Evolutionary conservation across 1,284 basidiomycete species (phyloP).

Genomic region (Vanrija pseudolonga): DNA sequence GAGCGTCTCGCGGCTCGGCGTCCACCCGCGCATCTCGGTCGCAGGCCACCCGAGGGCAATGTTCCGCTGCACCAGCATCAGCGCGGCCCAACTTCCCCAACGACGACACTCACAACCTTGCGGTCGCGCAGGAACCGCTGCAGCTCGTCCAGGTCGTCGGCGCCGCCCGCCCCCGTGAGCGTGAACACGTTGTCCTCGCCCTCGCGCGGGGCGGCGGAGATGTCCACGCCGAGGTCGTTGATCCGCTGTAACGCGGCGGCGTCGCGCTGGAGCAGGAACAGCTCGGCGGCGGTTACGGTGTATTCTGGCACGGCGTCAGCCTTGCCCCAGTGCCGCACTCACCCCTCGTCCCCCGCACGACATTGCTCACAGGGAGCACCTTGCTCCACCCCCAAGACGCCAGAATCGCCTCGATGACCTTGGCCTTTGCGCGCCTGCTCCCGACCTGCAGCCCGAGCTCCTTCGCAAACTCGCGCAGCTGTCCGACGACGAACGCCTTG

Average conservation of each 20-base stretch:
- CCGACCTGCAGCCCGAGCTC: background rate
- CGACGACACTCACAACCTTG: too few relatives aligned
- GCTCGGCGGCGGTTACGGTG: constrained; percentile 7
- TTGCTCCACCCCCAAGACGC: constrained; percentile 16
- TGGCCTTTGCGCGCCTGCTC: background rate
- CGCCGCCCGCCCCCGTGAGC: background rate
- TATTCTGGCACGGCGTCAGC: constrained; percentile 13
- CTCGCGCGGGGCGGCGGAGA: background rate
- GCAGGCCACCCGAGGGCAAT: background rate
- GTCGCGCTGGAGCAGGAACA: constrained; percentile 21
- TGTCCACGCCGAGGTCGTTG: background rate
- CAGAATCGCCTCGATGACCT: constrained; percentile 9
- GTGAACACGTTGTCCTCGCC: background rate
- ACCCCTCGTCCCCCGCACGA: background rate
- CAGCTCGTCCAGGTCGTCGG: background rate
- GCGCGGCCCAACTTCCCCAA: too few relatives aligned
- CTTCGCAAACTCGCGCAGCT: constrained; percentile 12
- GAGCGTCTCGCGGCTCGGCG: background rate
- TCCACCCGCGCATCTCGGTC: constrained; percentile 2
- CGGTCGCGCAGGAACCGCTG: background rate
- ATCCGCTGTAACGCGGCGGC: background rate
- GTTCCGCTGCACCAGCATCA: background rate
- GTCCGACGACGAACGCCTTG: constrained; percentile 16
- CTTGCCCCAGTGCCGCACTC: background rate
- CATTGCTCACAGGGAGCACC: background rate